Evolutionary conservation across 2,329 filamentous ascomycete species (phyloP), one percentile per base, ranked within the genome.

Genomic region (Cladosporium cucumerinum): DNA sequence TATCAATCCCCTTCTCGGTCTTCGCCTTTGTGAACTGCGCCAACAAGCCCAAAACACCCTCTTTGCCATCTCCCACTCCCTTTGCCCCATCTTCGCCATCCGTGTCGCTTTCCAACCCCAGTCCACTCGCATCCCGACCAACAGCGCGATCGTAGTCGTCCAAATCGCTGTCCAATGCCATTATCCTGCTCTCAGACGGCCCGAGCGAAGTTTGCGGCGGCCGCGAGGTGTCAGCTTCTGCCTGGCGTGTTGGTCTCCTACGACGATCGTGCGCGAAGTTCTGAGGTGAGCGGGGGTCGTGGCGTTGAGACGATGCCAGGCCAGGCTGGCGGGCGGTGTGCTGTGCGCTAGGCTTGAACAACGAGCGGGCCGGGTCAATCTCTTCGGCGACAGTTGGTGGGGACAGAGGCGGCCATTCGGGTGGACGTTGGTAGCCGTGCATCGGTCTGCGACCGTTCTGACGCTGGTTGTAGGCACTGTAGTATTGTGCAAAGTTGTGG

Each of bases 401-500:
- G 2, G 68, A 66, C 25, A 74, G 67, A 4, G 72, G 69, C n/a
- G 74, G 73, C 73, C 72, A 76, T 1, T 70, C 67, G 11, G 73
- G 73, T 2, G 73, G 74, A 2, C 72, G 72, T 46, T 74, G 74
- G 66, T 70, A 75, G 14, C 67, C 69, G 58, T 67, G 67, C 1
- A 57, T 49, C 2, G 63, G 54, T 36, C 70, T 68, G 14, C 76
- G 67, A 8, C 62, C 69, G 14, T 76, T 69, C 46, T 69, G 39
- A 65, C 75, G 64, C 23, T 73, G 68, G 28, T 69, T 67, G 66
- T 72, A 70, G 30, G 74, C 72, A 64, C 70, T 79, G 70, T 99
- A 99, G 70, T 96, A 93, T 74, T 97, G 93, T 66, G 97, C 82
- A 76, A 99, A 99, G 2, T 93, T 93, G 72, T 95, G 93, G 75